Evolutionary conservation across 306 rosid species (phyloP), one percentile per base, ranked within the genome.

Genomic region (Spatholobus suberectus): DNA sequence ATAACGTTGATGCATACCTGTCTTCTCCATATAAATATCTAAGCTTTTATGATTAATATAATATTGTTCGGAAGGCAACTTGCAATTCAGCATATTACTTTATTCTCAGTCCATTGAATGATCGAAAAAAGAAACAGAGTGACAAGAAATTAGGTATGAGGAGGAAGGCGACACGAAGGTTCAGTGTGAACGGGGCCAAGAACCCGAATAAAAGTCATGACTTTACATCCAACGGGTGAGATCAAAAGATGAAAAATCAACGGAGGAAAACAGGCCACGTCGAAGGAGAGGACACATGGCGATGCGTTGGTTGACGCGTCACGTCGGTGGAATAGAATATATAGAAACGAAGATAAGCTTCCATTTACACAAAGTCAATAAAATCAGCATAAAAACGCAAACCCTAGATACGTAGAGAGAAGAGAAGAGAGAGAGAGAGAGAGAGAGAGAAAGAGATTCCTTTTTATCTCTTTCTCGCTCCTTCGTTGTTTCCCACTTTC

Each of bases 241-340:
- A 57, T 55, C 0, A 32, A 74, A 79, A 9, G 73, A 80, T 55
- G 35, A 46, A 11, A 7, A 54, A 73, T 55, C 26, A 8, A 73
- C n/a, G 72, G 32, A 5, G 1, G 0, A n/a, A 0, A 13, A 32
- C 2, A 6, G 14, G n/a, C 70, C 84, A 81, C 73, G 79, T 13
- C 0, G 9, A 20, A 32, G 15, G 5, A 23, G 3, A 14, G 7
- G 72, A 68, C 71, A 27, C 72, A 61, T 82, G 86, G 72, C 65
- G 6, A 0, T 1, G 0, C 2, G 0, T 69, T 78, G 46, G 82
- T 86, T 82, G 81, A 49, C 18, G 70, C 24, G 82, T 82, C 79
- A 57, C 86, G 82, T 86, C 86, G 82, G 79, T 49, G 68, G 84
- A 73, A 52, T n/a, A 81, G 76, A 78, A 84, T 76, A 65, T 65